These are phyloP conservation scores for Glaciozyma antarctica DNA, from an alignment of 768 basidiomycete genomes.

Conservation along the genomic window DNA sequence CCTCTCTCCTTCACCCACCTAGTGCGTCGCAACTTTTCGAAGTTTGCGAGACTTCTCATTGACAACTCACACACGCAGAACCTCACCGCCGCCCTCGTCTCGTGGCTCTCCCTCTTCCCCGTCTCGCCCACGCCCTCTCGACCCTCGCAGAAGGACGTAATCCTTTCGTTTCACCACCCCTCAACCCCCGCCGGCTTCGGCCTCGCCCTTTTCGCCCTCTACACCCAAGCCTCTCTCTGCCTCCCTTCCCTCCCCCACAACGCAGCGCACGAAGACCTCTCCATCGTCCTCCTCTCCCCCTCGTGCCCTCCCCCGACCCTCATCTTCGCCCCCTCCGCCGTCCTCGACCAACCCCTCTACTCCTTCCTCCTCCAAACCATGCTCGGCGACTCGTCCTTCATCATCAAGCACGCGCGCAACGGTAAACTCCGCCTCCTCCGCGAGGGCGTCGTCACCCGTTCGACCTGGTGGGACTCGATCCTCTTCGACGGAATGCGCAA, in stretches of 20 bases:
- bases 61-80: not conserved
- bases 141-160: constrained; percentile 16
- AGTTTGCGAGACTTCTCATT: not conserved
- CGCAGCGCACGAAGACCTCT: not conserved
- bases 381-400: constrained; percentile 17
- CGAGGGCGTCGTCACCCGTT: constrained; percentile 15
- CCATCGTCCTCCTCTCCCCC: not conserved
- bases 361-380: constrained; percentile 14
- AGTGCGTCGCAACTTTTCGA: not conserved
- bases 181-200: constrained; percentile 26
- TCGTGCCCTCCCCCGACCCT: not conserved
- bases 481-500: constrained; percentile 22
- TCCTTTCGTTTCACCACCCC: constrained; percentile 28
- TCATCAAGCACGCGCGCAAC: constrained; percentile 15
- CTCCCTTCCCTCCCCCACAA: not conserved
- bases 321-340: constrained; percentile 17
- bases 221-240: constrained; percentile 12
- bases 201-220: constrained; percentile 25
- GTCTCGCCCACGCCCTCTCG: constrained; percentile 8
- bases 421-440: constrained; percentile 26
- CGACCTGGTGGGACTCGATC: constrained; percentile 21
- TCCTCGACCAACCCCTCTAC: constrained; percentile 18
- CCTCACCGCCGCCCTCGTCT: constrained; percentile 26
- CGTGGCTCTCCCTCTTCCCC: constrained; percentile 29
- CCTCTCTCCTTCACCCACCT: constrained; percentile 16